phyloP scores from a whole-genome alignment of 768 basidiomycete genomes.

The Multifurca ochricompacta region DNA sequence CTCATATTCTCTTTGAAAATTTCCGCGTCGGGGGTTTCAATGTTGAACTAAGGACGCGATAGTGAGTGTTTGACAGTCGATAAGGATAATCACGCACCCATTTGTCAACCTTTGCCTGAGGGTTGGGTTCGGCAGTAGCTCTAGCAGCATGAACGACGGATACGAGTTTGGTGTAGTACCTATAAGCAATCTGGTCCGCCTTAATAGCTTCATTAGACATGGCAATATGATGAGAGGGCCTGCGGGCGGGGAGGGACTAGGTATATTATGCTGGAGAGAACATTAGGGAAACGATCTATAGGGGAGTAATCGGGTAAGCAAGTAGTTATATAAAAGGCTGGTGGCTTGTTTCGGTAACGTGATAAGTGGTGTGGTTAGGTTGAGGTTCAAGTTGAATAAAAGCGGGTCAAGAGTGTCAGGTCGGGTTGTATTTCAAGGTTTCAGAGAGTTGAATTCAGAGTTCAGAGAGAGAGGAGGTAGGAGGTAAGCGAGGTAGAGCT shows the following conservation, averaged over 20 bases:
- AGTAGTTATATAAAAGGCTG: not conserved
- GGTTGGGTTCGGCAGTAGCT: conserved; percentile 43
- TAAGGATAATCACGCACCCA: conserved; percentile 48
- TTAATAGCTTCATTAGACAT: conserved; percentile 52
- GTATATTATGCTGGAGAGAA: conserved; percentile 19
- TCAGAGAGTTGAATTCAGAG: too few species aligned
- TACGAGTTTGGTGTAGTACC: conserved; percentile 76
- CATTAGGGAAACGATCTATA: conserved; percentile 16
- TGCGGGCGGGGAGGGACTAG: conserved; percentile 10
- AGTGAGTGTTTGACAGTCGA: not conserved
- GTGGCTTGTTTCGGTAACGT: not conserved
- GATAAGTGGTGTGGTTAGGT: not conserved
- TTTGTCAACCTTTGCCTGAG: conserved; percentile 58
- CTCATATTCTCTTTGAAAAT: conserved; percentile 56
- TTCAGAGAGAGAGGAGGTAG: too few species aligned
- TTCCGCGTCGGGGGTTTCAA: conserved; percentile 70
- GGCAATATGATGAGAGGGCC: conserved; percentile 25
- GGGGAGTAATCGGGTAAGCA: not conserved
- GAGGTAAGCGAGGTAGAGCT: too few species aligned
- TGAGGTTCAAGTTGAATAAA: too few species aligned
- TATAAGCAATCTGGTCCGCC: conserved; percentile 82
- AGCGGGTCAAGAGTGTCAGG: too few species aligned
- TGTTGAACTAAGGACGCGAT: conserved; percentile 52
- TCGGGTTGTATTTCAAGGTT: too few species aligned
- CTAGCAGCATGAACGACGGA: conserved; percentile 69